Conservation (phyloP, 805 yeast species). For the Jamesozyma lodderae region DNA sequence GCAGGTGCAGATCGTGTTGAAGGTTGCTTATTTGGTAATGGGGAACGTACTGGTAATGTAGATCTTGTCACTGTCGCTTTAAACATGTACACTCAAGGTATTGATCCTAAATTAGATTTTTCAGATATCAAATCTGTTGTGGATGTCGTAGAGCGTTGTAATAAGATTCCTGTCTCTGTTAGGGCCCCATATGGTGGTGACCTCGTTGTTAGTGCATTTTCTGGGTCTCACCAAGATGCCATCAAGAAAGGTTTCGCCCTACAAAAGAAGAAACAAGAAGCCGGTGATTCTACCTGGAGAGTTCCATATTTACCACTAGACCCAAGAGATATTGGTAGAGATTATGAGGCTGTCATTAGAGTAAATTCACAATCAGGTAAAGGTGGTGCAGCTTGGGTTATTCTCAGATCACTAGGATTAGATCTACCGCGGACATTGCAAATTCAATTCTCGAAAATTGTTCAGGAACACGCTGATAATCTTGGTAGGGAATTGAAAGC, state of each 20-base stretch:
- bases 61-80: constrained; percentile 71
- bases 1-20: constrained; percentile 83
- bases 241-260: constrained; percentile 67
- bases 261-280: constrained; percentile 31
- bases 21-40: constrained; percentile 78
- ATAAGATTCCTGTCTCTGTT: constrained; percentile 69
- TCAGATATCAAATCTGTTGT: constrained; percentile 56
- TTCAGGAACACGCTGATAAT: constrained; percentile 59
- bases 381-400: constrained; percentile 87
- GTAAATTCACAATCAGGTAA: constrained; percentile 84
- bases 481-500: constrained; percentile 63
- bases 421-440: constrained; percentile 77
- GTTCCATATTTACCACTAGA: constrained; percentile 79
- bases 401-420: constrained; percentile 61
- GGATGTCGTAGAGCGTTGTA: constrained; percentile 68
- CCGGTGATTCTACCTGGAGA: constrained; percentile 45
- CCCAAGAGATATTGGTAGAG: constrained; percentile 77
- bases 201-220: constrained; percentile 72
- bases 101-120: constrained; percentile 61
- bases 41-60: constrained; percentile 82
- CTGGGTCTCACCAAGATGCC: constrained; percentile 85
- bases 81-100: constrained; percentile 72
- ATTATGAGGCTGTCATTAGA: constrained; percentile 79
- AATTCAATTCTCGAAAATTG: constrained; percentile 62
- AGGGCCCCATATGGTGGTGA: constrained; percentile 81